phyloP scores from a whole-genome alignment of 2,329 filamentous ascomycete genomes.

The Rosellinia necatrix region DNA sequence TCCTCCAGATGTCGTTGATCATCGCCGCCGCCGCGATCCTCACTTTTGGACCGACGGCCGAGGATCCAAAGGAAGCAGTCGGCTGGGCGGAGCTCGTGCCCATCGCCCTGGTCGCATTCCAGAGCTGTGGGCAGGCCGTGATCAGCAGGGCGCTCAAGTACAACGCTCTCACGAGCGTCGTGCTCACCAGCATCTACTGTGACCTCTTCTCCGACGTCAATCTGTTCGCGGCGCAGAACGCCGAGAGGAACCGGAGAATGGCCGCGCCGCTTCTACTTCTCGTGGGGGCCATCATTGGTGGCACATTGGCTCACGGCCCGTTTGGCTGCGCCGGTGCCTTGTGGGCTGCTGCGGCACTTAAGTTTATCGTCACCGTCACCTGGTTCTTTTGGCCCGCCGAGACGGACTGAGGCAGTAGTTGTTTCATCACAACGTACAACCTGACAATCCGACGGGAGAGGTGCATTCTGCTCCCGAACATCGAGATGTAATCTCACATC shows the following conservation, averaged over 20 bases:
- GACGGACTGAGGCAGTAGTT: constrained; percentile 18
- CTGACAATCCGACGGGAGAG: too few species aligned
- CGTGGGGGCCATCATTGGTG: constrained; percentile 55
- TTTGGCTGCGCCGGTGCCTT: constrained; percentile 58
- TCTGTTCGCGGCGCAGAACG: constrained; percentile 51
- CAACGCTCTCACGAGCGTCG: constrained; percentile 75
- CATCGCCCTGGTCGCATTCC: constrained; percentile 73
- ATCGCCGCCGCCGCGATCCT: constrained; percentile 59
- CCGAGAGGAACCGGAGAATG: constrained; percentile 55
- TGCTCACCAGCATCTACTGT: constrained; percentile 81
- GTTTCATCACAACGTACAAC: not conserved
- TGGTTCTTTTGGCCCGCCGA: constrained; percentile 67
- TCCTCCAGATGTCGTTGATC: constrained; percentile 56
- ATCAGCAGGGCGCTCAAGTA: constrained; percentile 71
- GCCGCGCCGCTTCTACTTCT: constrained; percentile 56
- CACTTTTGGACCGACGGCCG: constrained; percentile 49
- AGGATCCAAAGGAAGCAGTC: constrained; percentile 48
- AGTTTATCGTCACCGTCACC: constrained; percentile 57
- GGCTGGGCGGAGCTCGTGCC: constrained; percentile 67
- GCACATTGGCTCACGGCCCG: constrained; percentile 52
- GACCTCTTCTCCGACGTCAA: constrained; percentile 72
- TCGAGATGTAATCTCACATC: too few species aligned
- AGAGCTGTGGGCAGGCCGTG: constrained; percentile 79
- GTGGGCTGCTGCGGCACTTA: constrained; percentile 64
- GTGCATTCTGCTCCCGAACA: too few species aligned